Conservation (phyloP, 176 grass and related monocot genomes). For the Musa troglodytarum region DNA sequence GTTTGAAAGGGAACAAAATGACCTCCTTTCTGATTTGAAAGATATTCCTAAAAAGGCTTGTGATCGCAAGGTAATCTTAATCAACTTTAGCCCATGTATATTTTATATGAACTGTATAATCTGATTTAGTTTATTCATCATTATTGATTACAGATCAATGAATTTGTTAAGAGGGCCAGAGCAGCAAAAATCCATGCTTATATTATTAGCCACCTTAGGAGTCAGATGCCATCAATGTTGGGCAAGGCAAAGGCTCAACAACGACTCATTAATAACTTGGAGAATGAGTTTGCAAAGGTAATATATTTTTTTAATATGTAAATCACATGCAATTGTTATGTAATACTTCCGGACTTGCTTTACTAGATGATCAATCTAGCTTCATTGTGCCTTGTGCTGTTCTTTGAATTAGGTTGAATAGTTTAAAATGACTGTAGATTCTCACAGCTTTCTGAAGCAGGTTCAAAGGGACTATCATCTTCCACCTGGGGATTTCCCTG, state of each 20-base stretch:
- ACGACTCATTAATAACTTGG: constrained; percentile 71
- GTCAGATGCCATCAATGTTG: constrained; percentile 88
- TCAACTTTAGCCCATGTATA: background rate
- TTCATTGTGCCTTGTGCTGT: background rate
- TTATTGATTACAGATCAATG: constrained; percentile 61
- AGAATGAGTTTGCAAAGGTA: constrained; percentile 82
- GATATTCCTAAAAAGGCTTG: constrained; percentile 99
- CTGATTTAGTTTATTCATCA: background rate
- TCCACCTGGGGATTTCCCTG: constrained; percentile 74
- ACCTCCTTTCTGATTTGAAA: constrained; percentile 92
- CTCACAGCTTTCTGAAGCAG: constrained; percentile 27
- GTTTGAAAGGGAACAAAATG: constrained; percentile 95
- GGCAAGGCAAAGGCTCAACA: constrained; percentile 94
- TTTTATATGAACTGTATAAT: background rate
- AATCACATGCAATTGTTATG: background rate
- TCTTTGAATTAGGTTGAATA: background rate
- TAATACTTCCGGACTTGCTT: background rate
- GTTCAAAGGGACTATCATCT: constrained; percentile 82
- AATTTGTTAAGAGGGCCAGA: constrained; percentile 93
- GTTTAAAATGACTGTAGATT: background rate
- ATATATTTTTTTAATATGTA: background rate
- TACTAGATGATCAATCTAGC: too few species aligned
- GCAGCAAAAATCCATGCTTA: constrained; percentile 94
- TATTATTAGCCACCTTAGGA: constrained; percentile 85
- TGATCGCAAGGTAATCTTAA: constrained; percentile 56